Evolutionary conservation across 345 rosid genomes (phyloP).

Genomic region (Sonneratia caseolaris): DNA sequence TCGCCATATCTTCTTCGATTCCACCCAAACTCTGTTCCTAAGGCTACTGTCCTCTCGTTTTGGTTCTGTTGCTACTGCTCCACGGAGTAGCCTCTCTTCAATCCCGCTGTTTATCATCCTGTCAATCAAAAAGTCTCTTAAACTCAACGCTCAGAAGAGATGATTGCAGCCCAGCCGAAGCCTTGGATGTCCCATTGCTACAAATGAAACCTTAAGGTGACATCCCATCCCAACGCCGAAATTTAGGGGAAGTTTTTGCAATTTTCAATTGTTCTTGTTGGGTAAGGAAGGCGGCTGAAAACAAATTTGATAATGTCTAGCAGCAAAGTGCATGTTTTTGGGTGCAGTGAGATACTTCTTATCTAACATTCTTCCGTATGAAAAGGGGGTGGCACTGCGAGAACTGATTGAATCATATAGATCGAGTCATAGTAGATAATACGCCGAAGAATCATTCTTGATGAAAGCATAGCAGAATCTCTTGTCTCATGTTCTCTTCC

Average conservation of each 20-base stretch:
- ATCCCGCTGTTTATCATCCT: conserved; percentile 3
- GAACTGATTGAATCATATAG: too few relatives aligned
- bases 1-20: conserved; percentile 21
- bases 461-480: too few relatives aligned
- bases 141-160: background rate
- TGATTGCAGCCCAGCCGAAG: background rate
- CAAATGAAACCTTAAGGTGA: background rate
- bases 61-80: conserved; percentile 6
- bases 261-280: background rate
- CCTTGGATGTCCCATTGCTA: background rate
- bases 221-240: background rate
- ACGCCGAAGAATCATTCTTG: too few relatives aligned
- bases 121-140: background rate
- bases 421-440: too few relatives aligned
- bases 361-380: too few relatives aligned
- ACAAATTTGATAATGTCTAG: background rate
- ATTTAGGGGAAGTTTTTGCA: background rate
- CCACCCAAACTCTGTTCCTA: conserved; percentile 32
- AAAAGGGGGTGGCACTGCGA: too few relatives aligned
- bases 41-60: conserved; percentile 6
- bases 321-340: background rate
- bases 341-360: background rate
- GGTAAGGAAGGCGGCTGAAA: background rate
- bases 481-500: too few relatives aligned
- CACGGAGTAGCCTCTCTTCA: conserved; percentile 19